Base-by-base conservation (phyloP, 306 rosid genomes). In the Prunus fruticosa region DNA sequence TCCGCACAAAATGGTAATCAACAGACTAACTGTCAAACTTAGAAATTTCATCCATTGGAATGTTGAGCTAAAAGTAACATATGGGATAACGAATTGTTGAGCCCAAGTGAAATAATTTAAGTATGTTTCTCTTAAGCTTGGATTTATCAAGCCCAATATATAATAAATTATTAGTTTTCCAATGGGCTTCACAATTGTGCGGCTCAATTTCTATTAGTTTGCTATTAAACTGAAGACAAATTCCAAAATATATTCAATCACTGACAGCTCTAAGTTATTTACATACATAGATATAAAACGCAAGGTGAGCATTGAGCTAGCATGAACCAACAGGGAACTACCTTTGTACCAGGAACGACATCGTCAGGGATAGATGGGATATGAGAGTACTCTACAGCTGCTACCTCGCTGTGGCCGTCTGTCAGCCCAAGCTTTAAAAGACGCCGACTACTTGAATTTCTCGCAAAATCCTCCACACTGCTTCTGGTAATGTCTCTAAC, bases 261-360 rank as follows among this genome's bases (percentile, higher is more conserved):
- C 7, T 54, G 2, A 41, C 56, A 22, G 6, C 69, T 32, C 45
- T 32, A 30, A 34, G n/a, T 64, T 41, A 14, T 41, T 16, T 18
- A 25, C 19, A 25, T 18, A 25, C 19, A 25, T 6, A 25, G 5
- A 60, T 25, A 60, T 11, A 64, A 34, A 64, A 32, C 20, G 47
- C 69, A 16, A 64, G 49, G 25, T 62, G n/a, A 73, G 8, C 13
- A 38, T 47, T 53, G 23, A 72, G 32, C 52, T 22, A 57, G 18
- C 34, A 61, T 46, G 57, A n/a, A 19, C 28, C 62, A 76, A 57
- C 3, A 46, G 32, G 43, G 54, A 67, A 38, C 14, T 88, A 90
- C 99, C 96, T 95, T 95, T 60, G 97, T 89, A 20, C 99, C 97
- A 9, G 97, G 97, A 82, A 90, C 84, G 46, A 92, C 80, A 73